Conservation (phyloP, 768 basidiomycete species). For the Trametes coccinea region DNA sequence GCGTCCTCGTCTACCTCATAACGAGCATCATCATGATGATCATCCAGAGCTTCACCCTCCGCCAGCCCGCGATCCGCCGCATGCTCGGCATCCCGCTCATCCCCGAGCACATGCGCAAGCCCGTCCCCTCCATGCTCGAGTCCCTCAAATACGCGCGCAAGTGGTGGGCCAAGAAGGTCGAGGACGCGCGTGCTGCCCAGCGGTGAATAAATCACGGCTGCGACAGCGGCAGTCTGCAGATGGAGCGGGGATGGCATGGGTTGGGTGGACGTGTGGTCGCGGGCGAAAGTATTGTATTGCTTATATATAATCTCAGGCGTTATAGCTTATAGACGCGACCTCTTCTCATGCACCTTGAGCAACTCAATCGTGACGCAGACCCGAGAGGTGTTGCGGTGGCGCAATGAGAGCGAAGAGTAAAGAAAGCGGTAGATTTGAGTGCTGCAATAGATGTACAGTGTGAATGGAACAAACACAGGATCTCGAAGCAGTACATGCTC, state of each 20-base stretch:
- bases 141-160: slow-evolving; percentile 22
- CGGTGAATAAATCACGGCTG: background rate
- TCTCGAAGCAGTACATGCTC: slow-evolving; percentile 11
- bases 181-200: slow-evolving; percentile 4
- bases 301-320: slow-evolving; percentile 7
- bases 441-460: slow-evolving; percentile 19
- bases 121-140: slow-evolving; percentile 33
- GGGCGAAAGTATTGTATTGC: slow-evolving; percentile 18
- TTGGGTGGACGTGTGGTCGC: too few species aligned
- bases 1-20: slow-evolving; percentile 57
- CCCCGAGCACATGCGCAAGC: slow-evolving; percentile 17
- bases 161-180: slow-evolving; percentile 23
- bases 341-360: background rate
- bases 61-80: slow-evolving; percentile 42
- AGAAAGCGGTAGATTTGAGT: background rate
- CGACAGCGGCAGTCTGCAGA: too few species aligned
- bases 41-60: slow-evolving; percentile 49
- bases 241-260: too few species aligned
- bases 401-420: background rate
- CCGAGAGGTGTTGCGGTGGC: too few species aligned
- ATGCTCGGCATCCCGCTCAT: slow-evolving; percentile 37
- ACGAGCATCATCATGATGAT: slow-evolving; percentile 48
- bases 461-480: slow-evolving; percentile 3
- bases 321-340: slow-evolving; percentile 13
- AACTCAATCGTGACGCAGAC: too few species aligned